These are phyloP conservation scores for Picochlorum costavermella DNA, from an alignment of 139 green algal species.

Conservation along the genomic window DNA sequence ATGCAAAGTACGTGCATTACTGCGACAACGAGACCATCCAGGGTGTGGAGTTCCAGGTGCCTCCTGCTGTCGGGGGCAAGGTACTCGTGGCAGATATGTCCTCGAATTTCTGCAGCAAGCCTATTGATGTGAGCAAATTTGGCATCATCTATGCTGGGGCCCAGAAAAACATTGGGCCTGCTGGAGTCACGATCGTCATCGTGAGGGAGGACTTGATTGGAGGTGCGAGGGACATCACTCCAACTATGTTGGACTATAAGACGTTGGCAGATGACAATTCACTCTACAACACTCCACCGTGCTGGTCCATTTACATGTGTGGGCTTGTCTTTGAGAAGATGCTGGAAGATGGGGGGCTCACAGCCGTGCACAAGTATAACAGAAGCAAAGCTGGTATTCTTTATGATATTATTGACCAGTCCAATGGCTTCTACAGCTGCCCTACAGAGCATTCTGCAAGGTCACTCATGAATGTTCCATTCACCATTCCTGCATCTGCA, in stretches of 20 bases:
- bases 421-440: slow-evolving; percentile 81
- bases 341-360: slow-evolving; percentile 39
- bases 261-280: slow-evolving; percentile 77
- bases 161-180: slow-evolving; percentile 97
- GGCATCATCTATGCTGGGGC: slow-evolving; percentile 95
- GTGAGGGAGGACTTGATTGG: slow-evolving; percentile 92
- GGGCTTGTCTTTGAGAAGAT: slow-evolving; percentile 95
- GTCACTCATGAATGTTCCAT: slow-evolving; percentile 98
- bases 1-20: slow-evolving; percentile 92
- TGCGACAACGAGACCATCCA: slow-evolving; percentile 99
- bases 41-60: slow-evolving; percentile 95
- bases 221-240: slow-evolving; percentile 52
- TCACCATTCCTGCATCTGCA: slow-evolving; percentile 82
- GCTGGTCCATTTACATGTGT: slow-evolving; percentile 96
- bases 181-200: slow-evolving; percentile 93
- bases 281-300: slow-evolving; percentile 98
- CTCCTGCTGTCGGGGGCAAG: slow-evolving; percentile 53
- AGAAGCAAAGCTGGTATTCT: slow-evolving; percentile 69
- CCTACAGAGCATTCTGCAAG: slow-evolving; percentile 74
- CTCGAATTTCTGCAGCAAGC: slow-evolving; percentile 95
- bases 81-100: slow-evolving; percentile 92
- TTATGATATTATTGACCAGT: slow-evolving; percentile 82
- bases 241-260: slow-evolving; percentile 92
- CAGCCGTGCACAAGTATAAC: slow-evolving; percentile 25
- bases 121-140: slow-evolving; percentile 93